Evolutionary conservation across 495 filamentous ascomycete species (phyloP), one percentile per base, ranked within the genome.

Genomic region (Aspergillus cristatus): DNA sequence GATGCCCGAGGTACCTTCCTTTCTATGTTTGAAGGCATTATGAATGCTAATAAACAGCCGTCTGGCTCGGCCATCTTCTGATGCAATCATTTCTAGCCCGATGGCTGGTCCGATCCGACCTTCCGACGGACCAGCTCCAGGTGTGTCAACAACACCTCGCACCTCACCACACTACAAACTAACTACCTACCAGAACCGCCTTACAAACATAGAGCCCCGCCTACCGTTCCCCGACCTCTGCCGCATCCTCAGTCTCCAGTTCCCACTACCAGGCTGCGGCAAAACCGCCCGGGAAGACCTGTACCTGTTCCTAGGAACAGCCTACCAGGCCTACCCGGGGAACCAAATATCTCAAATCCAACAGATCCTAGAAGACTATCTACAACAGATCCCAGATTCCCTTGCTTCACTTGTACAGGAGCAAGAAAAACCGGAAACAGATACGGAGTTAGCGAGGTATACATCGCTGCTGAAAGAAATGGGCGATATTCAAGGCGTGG

Each of bases 241-340:
- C 14, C 38, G 38, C 30, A n/a, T 32, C 38, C 30, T 40, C 1
- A 25, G 20, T 13, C 38, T 40, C 2, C 11, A 25, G 4, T 40
- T 24, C 30, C 16, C 17, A 4, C 33, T 40, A 8, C 18, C 28
- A 6, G 30, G 18, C 16, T 40, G 38, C 22, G 38, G 30, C 8
- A n/a, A 26, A 18, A 18, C n/a, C 6, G 16, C 38, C 17, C 12
- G 20, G 1, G 38, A 40, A 14, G 38, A 40, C 18, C 38, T 40
- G 8, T 40, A 33, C 25, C 30, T 40, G 7, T 40, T 40, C 22
- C 38, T 40, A 3, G 38, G 38, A 15, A 34, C 11, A 14, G 29
- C 7, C 18, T 3, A 18, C 30, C 8, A 14, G 17, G 29, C 17
- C 11, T 15, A 25, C 3, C 38, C 29, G 7, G 2, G 3, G 29